These are phyloP conservation scores for Tulasnella sp. DNA, from an alignment of 768 basidiomycete species.

Conservation along the genomic window DNA sequence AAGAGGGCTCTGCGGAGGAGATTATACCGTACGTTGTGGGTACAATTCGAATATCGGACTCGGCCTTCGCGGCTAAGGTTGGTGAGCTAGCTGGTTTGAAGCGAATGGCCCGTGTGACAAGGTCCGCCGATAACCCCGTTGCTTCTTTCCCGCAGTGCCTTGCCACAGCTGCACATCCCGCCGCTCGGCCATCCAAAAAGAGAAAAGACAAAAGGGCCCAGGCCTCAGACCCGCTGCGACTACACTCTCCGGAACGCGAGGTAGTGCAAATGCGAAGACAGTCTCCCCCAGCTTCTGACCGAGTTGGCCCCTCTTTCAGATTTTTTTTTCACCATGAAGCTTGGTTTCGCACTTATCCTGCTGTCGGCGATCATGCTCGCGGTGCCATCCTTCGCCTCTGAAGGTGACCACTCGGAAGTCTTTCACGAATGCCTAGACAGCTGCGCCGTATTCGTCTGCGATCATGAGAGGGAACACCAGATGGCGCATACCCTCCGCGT, in stretches of 20 bases:
- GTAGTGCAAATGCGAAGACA: not conserved
- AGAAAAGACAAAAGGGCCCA: not conserved
- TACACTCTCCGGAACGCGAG: not conserved
- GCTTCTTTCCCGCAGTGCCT: not conserved
- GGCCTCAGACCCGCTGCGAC: not conserved
- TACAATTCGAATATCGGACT: not conserved
- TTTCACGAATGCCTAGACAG: slow-evolving; percentile 41
- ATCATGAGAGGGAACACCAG: slow-evolving; percentile 11
- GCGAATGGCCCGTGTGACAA: too few species aligned
- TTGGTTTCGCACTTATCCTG: not conserved
- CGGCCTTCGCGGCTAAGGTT: too few species aligned
- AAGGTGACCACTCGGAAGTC: slow-evolving; percentile 46
- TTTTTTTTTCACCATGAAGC: not conserved
- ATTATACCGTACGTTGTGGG: not conserved
- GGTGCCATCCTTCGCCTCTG: slow-evolving; percentile 34
- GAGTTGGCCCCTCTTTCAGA: not conserved
- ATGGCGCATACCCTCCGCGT: slow-evolving; percentile 42
- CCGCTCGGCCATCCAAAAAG: not conserved
- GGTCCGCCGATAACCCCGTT: not conserved
- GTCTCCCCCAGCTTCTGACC: not conserved
- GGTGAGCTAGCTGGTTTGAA: too few species aligned
- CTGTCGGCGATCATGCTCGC: not conserved
- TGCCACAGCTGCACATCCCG: not conserved
- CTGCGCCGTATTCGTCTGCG: slow-evolving; percentile 36
- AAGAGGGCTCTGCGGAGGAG: not conserved